Base-by-base conservation (phyloP, 306 rosid species). In the Arachis stenosperma region DNA sequence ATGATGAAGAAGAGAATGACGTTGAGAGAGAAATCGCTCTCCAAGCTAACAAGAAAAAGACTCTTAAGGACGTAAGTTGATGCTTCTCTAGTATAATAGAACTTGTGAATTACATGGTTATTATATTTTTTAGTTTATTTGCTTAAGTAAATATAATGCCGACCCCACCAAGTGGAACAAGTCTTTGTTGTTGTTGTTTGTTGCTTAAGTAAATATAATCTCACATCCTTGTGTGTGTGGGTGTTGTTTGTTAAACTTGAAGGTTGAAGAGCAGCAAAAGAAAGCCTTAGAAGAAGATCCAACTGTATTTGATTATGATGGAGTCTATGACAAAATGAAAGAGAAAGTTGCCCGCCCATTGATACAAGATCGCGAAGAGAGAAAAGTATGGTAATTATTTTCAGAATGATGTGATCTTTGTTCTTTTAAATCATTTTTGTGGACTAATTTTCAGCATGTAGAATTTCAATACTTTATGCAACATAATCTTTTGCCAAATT, bases 251-350 rank as follows among this genome's bases (percentile, higher is more conserved):
- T 44, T 13, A 29, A 40, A 42, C 61, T 52, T 63, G 33, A 75
- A 88, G 93, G 91, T 84, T 47, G 99, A 94, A 85, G 93, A 88
- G 76, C 96, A 85, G 85, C 90, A 88, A 65, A 88, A 81, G 83
- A 91, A 89, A 81, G 95, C 97, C 9, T 80, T 94, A 74, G 86
- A 87, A 79, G 96, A 91, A 82, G 99, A 94, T 65, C 97, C 96
- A 0, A 79, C 90, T 0, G 67, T 88, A 41, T 91, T 94, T 61
- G 88, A 89, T 79, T 94, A 94, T 71, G 99, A 94, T 58, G 90
- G 89, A 74, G 96, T 94, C 65, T 91, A 91, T 75, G 99, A 88
- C 56, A 82, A 89, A 67, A 89, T 87, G 99, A 94, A 94, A 80
- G 82, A 82, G 62, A 87, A 88, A 79, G 81, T 70, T 17, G 51